Percentiles rank a stretch among this genome's conserved stretches.
Evolutionary conservation across 2,329 filamentous ascomycete genomes (phyloP).

Genomic region (Dactylellina leptospora): DNA sequence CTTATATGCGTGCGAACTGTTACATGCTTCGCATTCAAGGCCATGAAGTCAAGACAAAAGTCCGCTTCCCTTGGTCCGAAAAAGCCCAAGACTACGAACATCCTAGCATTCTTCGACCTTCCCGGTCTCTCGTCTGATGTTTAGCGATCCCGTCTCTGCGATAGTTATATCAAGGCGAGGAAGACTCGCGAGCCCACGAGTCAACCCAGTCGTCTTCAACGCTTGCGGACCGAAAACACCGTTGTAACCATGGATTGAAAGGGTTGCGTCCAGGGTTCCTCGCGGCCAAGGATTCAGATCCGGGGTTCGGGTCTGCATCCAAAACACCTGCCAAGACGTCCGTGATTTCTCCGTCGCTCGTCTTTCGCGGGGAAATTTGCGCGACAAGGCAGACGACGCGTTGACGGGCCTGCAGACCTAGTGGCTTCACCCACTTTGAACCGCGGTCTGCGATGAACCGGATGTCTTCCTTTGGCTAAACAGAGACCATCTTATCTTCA

Average conservation of each 20-base stretch:
- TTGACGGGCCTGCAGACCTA: not conserved
- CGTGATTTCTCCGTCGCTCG: conserved; percentile 45
- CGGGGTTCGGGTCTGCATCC: too few relatives aligned
- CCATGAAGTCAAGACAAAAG: not conserved
- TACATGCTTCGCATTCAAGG: not conserved
- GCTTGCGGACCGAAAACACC: conserved; percentile 52
- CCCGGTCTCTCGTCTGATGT: conserved; percentile 34
- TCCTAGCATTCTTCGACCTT: not conserved
- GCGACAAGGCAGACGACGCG: not conserved
- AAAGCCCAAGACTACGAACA: not conserved
- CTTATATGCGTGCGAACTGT: too few relatives aligned
- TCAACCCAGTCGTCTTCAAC: conserved; percentile 12
- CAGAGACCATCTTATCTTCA: not conserved
- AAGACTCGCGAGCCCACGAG: not conserved
- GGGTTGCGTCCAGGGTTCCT: conserved; percentile 11
- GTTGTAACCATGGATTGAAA: conserved; percentile 42
- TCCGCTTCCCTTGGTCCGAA: conserved; percentile 6
- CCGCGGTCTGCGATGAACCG: conserved; percentile 2
- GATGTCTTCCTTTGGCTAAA: not conserved
- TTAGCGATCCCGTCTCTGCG: conserved; percentile 20
- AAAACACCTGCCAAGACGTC: conserved; percentile 35
- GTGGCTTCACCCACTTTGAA: conserved; percentile 5
- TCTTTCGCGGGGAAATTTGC: conserved; percentile 26
- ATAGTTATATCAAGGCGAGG: not conserved
- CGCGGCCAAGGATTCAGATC: not conserved